These are phyloP conservation scores for Astragalus membranaceus DNA, from an alignment of 306 rosid genomes.

Conservation along the genomic window DNA sequence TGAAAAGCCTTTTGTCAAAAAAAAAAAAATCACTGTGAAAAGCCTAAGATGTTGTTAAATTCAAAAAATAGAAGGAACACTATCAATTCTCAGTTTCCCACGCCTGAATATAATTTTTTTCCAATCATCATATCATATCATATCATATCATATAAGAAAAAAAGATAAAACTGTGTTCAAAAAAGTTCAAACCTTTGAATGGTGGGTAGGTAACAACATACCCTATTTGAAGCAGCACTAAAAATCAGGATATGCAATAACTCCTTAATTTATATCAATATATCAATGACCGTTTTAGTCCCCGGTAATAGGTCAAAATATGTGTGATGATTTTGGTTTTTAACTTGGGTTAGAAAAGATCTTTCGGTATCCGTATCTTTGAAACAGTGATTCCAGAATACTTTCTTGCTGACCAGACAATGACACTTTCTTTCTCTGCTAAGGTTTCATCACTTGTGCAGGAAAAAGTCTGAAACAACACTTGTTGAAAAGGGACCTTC, in stretches of 20 bases:
- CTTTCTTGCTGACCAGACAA: slow-evolving; percentile 13
- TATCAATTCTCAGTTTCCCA: slow-evolving; percentile 8
- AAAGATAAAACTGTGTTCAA: no score
- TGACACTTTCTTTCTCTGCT: slow-evolving; percentile 15
- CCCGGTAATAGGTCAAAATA: slow-evolving; percentile 24
- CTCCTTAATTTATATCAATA: no score
- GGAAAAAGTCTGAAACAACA: slow-evolving; percentile 30
- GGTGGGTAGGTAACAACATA: background rate
- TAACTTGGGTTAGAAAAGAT: slow-evolving; percentile 26
- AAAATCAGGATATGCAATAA: background rate
- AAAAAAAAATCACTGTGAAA: slow-evolving; percentile 12
- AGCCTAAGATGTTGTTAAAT: slow-evolving; percentile 30
- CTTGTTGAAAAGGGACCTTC: slow-evolving; percentile 22
- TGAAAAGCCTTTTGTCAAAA: slow-evolving; percentile 2
- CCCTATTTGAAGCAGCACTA: slow-evolving; percentile 17
- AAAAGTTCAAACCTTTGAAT: slow-evolving; percentile 33
- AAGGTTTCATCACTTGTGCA: slow-evolving; percentile 20
- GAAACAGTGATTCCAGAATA: slow-evolving; percentile 32
- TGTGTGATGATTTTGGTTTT: slow-evolving; percentile 31
- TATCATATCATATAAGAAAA: no score
- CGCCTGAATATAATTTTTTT: background rate
- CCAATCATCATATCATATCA: background rate
- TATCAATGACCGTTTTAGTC: slow-evolving; percentile 23
- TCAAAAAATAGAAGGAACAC: slow-evolving; percentile 34
- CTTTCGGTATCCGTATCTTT: slow-evolving; percentile 38